Conservation (phyloP, 345 rosid species). For the Eucalyptus sp. region DNA sequence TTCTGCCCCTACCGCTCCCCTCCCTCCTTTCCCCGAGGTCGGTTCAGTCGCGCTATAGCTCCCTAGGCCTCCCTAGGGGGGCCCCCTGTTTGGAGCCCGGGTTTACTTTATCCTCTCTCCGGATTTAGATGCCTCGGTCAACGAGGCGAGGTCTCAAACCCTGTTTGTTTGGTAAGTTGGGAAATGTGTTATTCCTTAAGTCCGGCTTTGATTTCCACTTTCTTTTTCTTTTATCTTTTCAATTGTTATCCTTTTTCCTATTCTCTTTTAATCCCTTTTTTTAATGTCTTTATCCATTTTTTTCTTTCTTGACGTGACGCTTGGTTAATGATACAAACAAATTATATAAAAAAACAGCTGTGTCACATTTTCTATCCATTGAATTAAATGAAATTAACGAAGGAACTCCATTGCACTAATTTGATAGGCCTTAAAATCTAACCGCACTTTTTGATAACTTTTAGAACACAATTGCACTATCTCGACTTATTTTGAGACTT, state of each 20-base stretch:
- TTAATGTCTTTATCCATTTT: background rate
- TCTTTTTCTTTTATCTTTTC: background rate
- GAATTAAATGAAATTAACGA: background rate
- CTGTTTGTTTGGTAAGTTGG: background rate
- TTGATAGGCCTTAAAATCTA: background rate
- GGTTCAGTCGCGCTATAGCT: background rate
- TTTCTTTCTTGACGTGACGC: background rate
- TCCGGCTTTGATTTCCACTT: background rate
- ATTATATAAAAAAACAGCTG: background rate
- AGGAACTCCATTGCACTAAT: background rate
- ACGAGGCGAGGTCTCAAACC: background rate
- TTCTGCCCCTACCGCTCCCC: background rate
- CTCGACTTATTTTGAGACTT: fast-evolving
- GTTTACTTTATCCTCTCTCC: background rate
- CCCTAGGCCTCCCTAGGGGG: background rate
- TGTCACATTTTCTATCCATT: background rate
- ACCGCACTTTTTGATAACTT: fast-evolving
- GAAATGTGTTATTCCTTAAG: background rate
- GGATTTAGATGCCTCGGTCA: background rate
- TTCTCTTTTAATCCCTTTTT: background rate
- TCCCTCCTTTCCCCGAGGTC: background rate
- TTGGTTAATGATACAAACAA: background rate
- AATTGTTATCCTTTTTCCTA: background rate
- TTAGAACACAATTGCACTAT: background rate
- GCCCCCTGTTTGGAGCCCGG: background rate